phyloP scores from a whole-genome alignment of 164 flowering plant species.

The Amborella trichopoda region DNA sequence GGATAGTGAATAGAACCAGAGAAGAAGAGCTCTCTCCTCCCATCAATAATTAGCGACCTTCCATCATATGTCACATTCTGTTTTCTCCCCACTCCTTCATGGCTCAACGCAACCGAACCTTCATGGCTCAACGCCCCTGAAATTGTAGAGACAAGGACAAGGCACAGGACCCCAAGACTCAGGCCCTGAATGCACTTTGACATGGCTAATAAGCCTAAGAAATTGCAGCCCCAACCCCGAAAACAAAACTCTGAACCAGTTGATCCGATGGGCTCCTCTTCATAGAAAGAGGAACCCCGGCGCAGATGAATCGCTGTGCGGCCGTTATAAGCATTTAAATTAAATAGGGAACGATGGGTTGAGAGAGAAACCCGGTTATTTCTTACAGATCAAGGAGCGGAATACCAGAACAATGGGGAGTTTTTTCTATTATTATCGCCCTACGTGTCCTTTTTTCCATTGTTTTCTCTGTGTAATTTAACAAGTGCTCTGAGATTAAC shows the following conservation, averaged over 20 bases:
- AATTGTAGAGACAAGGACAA: not conserved
- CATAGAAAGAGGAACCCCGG: not conserved
- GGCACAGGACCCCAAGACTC: not conserved
- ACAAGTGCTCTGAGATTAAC: too few species aligned
- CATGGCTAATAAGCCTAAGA: not conserved
- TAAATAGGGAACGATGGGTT: too few species aligned
- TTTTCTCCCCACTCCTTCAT: too few species aligned
- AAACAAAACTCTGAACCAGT: not conserved
- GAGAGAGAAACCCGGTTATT: too few species aligned
- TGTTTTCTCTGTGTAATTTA: too few species aligned
- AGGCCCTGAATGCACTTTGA: not conserved
- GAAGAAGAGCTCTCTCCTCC: conserved; percentile 12
- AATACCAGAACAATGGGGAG: too few species aligned
- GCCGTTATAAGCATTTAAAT: too few species aligned
- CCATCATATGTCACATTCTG: conserved; percentile 8
- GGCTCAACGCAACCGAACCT: not conserved
- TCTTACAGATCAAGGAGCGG: too few species aligned
- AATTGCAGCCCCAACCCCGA: not conserved
- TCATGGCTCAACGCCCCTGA: not conserved
- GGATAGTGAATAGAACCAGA: conserved; percentile 16
- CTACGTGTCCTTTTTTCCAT: too few species aligned
- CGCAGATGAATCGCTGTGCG: too few species aligned
- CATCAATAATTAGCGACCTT: conserved; percentile 9
- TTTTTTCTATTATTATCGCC: too few species aligned
- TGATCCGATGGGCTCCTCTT: not conserved